Percentiles rank a stretch among this genome's conserved stretches.
These are phyloP conservation scores for Mortierella sp. DNA, from an alignment of 371 early-diverging fungal species.

Conservation along the genomic window DNA sequence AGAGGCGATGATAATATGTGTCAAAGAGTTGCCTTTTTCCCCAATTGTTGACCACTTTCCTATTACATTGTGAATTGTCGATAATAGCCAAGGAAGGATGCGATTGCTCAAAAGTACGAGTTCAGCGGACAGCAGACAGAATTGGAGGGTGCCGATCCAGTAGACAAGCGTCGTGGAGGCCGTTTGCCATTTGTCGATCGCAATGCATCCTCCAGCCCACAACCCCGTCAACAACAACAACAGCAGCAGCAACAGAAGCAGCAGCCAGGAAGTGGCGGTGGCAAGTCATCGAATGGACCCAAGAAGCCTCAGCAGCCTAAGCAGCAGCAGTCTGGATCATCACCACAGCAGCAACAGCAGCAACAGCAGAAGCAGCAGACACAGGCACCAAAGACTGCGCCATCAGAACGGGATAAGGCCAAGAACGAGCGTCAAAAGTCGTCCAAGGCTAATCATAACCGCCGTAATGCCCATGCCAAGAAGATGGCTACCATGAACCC, in stretches of 20 bases:
- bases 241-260: slow-evolving; percentile 15
- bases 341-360: slow-evolving; percentile 3
- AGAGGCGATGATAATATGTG: not conserved
- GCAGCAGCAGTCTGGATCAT: slow-evolving; percentile 34
- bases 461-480: slow-evolving; percentile 75
- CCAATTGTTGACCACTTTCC: not conserved
- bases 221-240: slow-evolving; percentile 20
- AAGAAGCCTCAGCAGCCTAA: slow-evolving; percentile 17
- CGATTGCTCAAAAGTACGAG: slow-evolving; percentile 73
- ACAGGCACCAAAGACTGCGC: slow-evolving; percentile 10
- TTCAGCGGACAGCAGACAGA: slow-evolving; percentile 62
- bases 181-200: slow-evolving; percentile 37
- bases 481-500: slow-evolving; percentile 65
- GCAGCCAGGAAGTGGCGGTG: not conserved
- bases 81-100: slow-evolving; percentile 74
- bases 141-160: slow-evolving; percentile 37
- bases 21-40: not conserved
- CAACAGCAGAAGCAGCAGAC: slow-evolving; percentile 15
- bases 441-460: slow-evolving; percentile 75
- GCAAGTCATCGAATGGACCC: not conserved
- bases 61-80: not conserved
- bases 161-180: slow-evolving; percentile 58
- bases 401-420: slow-evolving; percentile 55
- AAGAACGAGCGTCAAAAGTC: slow-evolving; percentile 76
- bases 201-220: slow-evolving; percentile 17